A percentile compares a stretch with the other conserved stretches of the same genome.
Conservation (phyloP, 1,284 basidiomycete genomes). For the Chiua sp. region DNA sequence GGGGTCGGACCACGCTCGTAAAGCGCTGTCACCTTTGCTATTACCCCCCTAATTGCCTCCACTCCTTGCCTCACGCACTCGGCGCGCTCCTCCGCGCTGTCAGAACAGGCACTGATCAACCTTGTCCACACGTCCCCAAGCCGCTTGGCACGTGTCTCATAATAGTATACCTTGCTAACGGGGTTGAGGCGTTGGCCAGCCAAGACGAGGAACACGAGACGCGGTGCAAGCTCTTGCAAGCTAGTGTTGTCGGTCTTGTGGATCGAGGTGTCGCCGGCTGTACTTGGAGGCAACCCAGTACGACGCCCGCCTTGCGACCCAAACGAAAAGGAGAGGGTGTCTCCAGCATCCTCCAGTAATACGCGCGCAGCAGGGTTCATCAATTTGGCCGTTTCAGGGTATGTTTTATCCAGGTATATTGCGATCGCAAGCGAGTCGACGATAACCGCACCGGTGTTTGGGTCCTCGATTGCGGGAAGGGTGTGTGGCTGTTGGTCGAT, state of each 20-base stretch:
- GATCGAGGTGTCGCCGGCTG: not conserved
- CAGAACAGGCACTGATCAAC: slow-evolving; percentile 9
- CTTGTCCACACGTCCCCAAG: slow-evolving; percentile 24
- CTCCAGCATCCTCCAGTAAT: not conserved
- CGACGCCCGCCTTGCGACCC: not conserved
- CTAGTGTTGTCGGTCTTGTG: too few species aligned
- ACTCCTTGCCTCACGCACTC: slow-evolving; percentile 6
- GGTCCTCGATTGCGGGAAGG: slow-evolving; percentile 41
- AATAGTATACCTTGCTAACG: slow-evolving; percentile 26
- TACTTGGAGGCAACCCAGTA: too few species aligned
- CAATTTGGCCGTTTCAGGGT: slow-evolving; percentile 41
- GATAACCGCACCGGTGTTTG: slow-evolving; percentile 34
- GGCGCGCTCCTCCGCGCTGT: slow-evolving; percentile 12
- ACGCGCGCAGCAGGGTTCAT: not conserved
- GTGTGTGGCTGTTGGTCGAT: slow-evolving; percentile 38
- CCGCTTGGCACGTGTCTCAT: slow-evolving; percentile 12
- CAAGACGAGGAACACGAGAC: slow-evolving; percentile 23
- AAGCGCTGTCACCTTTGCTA: slow-evolving; percentile 8
- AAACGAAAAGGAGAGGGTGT: slow-evolving; percentile 11
- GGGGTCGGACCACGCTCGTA: slow-evolving; percentile 8
- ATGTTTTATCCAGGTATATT: slow-evolving; percentile 49
- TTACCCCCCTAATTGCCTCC: slow-evolving; percentile 7
- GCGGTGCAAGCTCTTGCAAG: not conserved
- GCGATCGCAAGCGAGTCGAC: slow-evolving; percentile 45
- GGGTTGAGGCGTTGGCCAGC: slow-evolving; percentile 24